Conservation (phyloP, 2,329 filamentous ascomycete species). For the Thelonectria discophora region DNA sequence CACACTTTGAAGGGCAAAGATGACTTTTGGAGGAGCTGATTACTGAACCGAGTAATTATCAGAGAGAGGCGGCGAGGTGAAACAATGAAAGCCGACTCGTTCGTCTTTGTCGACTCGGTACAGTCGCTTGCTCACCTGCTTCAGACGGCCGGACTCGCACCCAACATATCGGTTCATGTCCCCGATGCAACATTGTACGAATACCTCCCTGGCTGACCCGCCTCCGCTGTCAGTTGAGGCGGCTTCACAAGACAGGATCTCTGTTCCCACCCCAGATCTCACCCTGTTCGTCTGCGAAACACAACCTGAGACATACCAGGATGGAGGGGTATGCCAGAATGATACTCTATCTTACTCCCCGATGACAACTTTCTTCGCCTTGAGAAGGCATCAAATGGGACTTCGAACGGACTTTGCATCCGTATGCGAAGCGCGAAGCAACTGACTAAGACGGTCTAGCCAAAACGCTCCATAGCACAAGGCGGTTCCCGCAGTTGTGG, state of each 20-base stretch:
- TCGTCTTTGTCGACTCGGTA: background rate
- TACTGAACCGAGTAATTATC: no score
- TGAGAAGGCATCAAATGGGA: no score
- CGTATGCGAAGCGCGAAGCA: no score
- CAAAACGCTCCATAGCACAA: background rate
- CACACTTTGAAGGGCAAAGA: slow-evolving; percentile 5
- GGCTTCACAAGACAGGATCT: slow-evolving; percentile 10
- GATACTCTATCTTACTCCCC: background rate
- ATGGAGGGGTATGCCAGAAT: background rate
- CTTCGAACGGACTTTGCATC: no score
- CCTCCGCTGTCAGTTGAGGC: background rate
- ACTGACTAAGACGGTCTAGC: no score
- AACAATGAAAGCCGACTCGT: background rate
- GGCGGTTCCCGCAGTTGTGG: background rate
- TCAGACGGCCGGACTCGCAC: background rate
- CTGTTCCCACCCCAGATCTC: slow-evolving; percentile 11
- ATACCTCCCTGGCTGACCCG: background rate
- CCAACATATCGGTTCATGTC: background rate
- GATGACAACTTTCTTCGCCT: no score
- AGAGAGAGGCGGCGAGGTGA: background rate
- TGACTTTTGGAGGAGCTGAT: background rate
- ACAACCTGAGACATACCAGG: slow-evolving; percentile 15
- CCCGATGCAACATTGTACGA: background rate
- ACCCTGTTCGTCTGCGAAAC: slow-evolving; percentile 13
- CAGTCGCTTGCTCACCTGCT: background rate